Base-by-base conservation (phyloP, 495 filamentous ascomycete species). In the Lophiostoma macrostomum region DNA sequence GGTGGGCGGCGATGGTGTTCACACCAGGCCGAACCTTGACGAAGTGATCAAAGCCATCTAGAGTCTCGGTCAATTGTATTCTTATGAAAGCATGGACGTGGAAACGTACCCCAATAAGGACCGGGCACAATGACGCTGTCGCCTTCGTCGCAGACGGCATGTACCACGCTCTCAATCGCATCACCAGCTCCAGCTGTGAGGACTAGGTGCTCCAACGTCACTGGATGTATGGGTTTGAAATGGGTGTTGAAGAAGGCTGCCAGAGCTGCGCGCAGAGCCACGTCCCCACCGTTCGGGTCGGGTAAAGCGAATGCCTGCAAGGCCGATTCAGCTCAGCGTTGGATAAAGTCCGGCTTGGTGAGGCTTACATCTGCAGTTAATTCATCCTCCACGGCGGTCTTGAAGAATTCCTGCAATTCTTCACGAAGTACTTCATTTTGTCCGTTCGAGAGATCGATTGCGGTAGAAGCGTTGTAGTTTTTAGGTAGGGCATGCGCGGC, bases 111-210 rank as follows among this genome's bases (percentile, higher is more conserved):
- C 56, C 56, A 60, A 28, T 38, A 60, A 7, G 56, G 56, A 3
- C 56, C 56, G 4, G 56, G 56, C 7, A 60, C 41, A n/a, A 60
- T 43, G 24, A 60, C 56, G 34, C 50, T 54, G 18, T 60, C 56
- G 12, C 56, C 56, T 13, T 60, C 56, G 19, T 60, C 44, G 37
- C 56, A 60, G n/a, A 60, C 29, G 7, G 50, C 38, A 24, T 60
- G 43, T 24, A 60, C 31, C 42, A 60, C n/a, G 12, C 28, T 50
- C 20, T 60, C 56, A 32, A 60, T n/a, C 5, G 43, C 50, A 30
- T 50, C 50, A 11, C 40, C 46, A 32, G 43, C 43, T 16, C 56
- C 56, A 11, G 56, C 56, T 6, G 56, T 60, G 22, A 54, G 19
- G 7, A 60, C 50, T 1, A 60, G 50, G 18, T 60, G 56, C 31